Evolutionary conservation across 345 rosid species (phyloP).

Genomic region (Salix dunnii): DNA sequence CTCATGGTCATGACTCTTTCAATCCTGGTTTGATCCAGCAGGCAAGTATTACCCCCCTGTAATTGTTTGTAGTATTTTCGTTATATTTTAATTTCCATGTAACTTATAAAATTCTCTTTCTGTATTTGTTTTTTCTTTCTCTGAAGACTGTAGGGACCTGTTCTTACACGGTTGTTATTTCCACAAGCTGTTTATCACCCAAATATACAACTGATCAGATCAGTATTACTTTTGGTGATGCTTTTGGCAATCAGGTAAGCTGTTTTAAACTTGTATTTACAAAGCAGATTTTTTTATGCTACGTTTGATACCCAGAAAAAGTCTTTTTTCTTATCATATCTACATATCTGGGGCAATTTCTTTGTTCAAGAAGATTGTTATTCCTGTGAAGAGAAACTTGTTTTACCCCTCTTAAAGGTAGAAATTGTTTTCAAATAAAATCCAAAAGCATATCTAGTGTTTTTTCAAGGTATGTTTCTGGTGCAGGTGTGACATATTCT

Average conservation of each 20-base stretch:
- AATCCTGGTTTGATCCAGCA: slow-evolving; percentile 62
- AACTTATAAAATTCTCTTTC: not conserved
- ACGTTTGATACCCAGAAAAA: too few species aligned
- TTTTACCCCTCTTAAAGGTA: too few species aligned
- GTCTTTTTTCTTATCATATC: too few species aligned
- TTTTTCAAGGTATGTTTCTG: not conserved
- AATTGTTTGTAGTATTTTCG: too few species aligned
- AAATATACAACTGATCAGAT: slow-evolving; percentile 60
- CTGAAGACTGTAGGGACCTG: slow-evolving; percentile 34
- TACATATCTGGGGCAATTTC: not conserved
- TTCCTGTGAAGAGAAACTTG: not conserved
- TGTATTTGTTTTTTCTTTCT: not conserved
- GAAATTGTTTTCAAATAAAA: too few species aligned
- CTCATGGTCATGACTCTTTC: slow-evolving; percentile 42
- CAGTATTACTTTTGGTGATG: slow-evolving; percentile 70
- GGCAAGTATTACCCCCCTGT: not conserved
- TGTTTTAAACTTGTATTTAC: not conserved
- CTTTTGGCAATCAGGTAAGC: slow-evolving; percentile 63
- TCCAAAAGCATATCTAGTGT: not conserved
- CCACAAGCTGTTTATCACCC: slow-evolving; percentile 66
- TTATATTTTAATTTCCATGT: not conserved
- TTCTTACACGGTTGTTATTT: slow-evolving; percentile 26
- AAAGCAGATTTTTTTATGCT: not conserved
- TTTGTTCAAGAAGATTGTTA: too few species aligned
- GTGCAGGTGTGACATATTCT: too few species aligned